A percentile compares a stretch with the other conserved stretches of the same genome.
These are phyloP conservation scores for Ensete ventricosum DNA, from an alignment of 176 grass and related monocot genomes.

Conservation along the genomic window DNA sequence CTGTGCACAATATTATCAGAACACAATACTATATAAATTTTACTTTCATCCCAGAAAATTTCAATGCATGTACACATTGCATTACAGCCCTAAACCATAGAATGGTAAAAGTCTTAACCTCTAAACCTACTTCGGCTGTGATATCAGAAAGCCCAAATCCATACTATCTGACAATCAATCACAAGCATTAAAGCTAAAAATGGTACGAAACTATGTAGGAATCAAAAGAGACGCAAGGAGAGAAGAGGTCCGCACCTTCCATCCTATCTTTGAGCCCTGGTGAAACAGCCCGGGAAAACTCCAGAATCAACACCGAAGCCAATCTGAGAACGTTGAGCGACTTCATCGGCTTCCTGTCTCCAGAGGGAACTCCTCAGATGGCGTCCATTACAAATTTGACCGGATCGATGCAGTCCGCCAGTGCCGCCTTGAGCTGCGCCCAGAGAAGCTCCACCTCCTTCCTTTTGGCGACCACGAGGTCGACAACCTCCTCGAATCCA, in stretches of 20 bases:
- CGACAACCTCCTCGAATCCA: conserved; percentile 53
- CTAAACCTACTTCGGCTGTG: too few relatives aligned
- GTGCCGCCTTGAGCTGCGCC: conserved; percentile 31
- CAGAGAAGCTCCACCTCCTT: conserved; percentile 73
- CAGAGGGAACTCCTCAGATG: conserved; percentile 47
- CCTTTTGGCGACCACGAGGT: conserved; percentile 44
- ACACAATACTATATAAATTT: too few relatives aligned
- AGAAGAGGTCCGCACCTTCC: conserved; percentile 34
- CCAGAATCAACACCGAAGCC: conserved; percentile 81
- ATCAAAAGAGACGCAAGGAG: neutral
- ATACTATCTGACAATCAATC: too few relatives aligned
- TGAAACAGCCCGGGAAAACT: conserved; percentile 57
- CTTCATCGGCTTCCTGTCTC: conserved; percentile 46
- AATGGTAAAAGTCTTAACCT: too few relatives aligned
- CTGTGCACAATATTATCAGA: too few relatives aligned
- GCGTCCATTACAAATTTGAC: conserved; percentile 67
- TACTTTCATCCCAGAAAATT: too few relatives aligned
- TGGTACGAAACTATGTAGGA: too few relatives aligned
- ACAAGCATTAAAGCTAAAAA: too few relatives aligned
- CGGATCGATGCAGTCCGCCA: conserved; percentile 62
- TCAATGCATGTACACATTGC: too few relatives aligned
- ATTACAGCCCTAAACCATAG: too few relatives aligned
- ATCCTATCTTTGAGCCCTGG: too few relatives aligned
- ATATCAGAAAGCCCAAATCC: too few relatives aligned
- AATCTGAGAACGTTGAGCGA: conserved; percentile 56